Percentiles rank a stretch among this genome's conserved stretches.
phyloP scores from a whole-genome alignment of 352 stramenopile species.

The Phytophthora podocarpi region DNA sequence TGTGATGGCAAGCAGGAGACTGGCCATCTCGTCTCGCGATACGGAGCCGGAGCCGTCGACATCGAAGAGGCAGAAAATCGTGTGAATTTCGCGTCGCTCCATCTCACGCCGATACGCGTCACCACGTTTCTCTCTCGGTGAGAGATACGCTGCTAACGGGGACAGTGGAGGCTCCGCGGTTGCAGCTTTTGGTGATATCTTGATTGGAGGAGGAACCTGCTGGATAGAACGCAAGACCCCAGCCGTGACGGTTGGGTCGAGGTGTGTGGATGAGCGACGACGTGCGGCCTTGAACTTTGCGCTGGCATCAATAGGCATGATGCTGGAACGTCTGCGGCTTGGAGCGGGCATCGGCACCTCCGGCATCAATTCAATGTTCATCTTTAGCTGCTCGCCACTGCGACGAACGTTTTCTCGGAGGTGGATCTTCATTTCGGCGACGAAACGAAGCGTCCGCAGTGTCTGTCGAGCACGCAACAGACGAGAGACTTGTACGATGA shows the following conservation, averaged over 20 bases:
- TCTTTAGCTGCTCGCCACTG: slow-evolving; percentile 7
- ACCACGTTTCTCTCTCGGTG: slow-evolving; percentile 48
- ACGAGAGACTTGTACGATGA: slow-evolving; percentile 73
- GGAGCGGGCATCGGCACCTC: slow-evolving; percentile 26
- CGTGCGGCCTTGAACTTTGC: slow-evolving; percentile 29
- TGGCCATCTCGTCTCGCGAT: slow-evolving; percentile 66
- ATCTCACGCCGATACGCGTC: slow-evolving; percentile 65
- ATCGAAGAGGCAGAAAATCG: slow-evolving; percentile 77
- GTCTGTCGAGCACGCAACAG: slow-evolving; percentile 70
- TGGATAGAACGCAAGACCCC: slow-evolving; percentile 27
- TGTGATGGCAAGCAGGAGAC: slow-evolving; percentile 61
- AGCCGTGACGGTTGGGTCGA: slow-evolving; percentile 19
- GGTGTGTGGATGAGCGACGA: slow-evolving; percentile 23
- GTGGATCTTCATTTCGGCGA: slow-evolving; percentile 85
- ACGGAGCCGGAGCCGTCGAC: slow-evolving; percentile 62
- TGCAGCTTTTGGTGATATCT: slow-evolving; percentile 10
- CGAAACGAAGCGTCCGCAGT: slow-evolving; percentile 72
- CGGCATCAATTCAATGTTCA: slow-evolving; percentile 24
- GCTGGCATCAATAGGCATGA: slow-evolving; percentile 32
- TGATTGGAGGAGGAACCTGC: slow-evolving; percentile 5
- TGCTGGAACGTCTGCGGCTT: slow-evolving; percentile 16
- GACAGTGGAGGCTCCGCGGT: slow-evolving; percentile 46
- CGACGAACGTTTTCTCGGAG: slow-evolving; percentile 56
- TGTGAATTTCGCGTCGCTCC: slow-evolving; percentile 72
- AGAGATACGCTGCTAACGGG: slow-evolving; percentile 52